phyloP scores from a whole-genome alignment of 805 yeast species.

The Wickerhamiella siamensis region DNA sequence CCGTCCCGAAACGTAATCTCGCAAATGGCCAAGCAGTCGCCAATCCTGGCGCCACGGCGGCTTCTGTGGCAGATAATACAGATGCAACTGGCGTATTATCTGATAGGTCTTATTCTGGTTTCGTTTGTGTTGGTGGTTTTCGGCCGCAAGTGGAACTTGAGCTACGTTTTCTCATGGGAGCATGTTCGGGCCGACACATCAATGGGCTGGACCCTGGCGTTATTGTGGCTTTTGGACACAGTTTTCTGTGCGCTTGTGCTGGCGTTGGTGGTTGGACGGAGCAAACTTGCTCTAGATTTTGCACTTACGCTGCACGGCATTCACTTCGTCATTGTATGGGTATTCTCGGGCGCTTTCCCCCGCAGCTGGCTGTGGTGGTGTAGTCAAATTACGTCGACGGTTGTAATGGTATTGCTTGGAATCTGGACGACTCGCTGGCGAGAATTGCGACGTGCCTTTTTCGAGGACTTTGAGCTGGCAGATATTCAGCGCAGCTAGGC shows the following conservation, averaged over 20 bases:
- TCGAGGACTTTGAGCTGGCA: slow-evolving; percentile 41
- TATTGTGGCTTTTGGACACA: slow-evolving; percentile 73
- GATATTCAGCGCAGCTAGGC: too few species aligned
- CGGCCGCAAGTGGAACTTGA: slow-evolving; percentile 54
- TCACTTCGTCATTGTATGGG: slow-evolving; percentile 55
- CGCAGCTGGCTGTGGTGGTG: slow-evolving; percentile 69
- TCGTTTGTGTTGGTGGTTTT: slow-evolving; percentile 49
- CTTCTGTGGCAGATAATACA: slow-evolving; percentile 59
- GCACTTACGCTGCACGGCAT: slow-evolving; percentile 84
- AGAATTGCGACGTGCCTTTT: slow-evolving; percentile 77
- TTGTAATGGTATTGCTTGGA: slow-evolving; percentile 61
- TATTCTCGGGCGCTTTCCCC: slow-evolving; percentile 56
- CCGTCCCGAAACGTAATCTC: too few species aligned
- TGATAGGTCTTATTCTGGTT: slow-evolving; percentile 54
- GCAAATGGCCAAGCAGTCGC: slow-evolving; percentile 25
- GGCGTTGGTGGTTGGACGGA: slow-evolving; percentile 77
- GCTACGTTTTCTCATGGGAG: slow-evolving; percentile 74
- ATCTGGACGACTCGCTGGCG: slow-evolving; percentile 88
- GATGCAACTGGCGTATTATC: slow-evolving; percentile 65
- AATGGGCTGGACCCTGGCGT: slow-evolving; percentile 58
- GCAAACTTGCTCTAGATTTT: slow-evolving; percentile 92
- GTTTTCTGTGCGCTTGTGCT: slow-evolving; percentile 71
- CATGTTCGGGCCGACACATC: slow-evolving; percentile 59
- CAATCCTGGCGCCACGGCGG: slow-evolving; percentile 41
- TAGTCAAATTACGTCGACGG: slow-evolving; percentile 53